Evolutionary conservation across 257 asterid species (phyloP), one percentile per base, ranked within the genome.

Genomic region (Solanum piurae): DNA sequence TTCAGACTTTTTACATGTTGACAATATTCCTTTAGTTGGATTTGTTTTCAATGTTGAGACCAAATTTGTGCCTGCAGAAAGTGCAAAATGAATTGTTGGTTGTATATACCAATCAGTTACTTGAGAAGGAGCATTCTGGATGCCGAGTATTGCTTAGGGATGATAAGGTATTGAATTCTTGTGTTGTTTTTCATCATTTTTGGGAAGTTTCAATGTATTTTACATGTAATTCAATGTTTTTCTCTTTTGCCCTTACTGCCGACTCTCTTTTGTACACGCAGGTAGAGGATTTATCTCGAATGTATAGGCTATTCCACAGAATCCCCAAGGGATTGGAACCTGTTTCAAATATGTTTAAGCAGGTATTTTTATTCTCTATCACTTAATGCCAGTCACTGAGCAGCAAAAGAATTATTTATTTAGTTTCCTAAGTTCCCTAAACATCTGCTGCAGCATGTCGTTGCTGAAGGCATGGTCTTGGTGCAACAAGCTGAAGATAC

Each of bases 121-220:
- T 94, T 64, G 94, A 92, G 84, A 93, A 94, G 90, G 94, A 94
- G 89, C 90, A 93, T 80, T 92, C 96, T 82, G 96, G 98, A 76
- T 90, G 93, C 69, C 91, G 89, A 86, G 92, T 87, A 27, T 87
- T 94, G 89, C 94, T 94, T 38, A 89, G 89, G 84, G 91, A 93
- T 86, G 94, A 92, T 82, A 94, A 92, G 95, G 96, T 92, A 89
- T 42, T 60, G 34, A 79, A 76, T 14, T 42, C 55, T 75, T 71
- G 33, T 34, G 9, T 68, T 29, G 66, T 12, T 80, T 49, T 46
- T 46, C 85, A 80, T 38, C n/a, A n/a, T 80, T 80, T 46, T 49
- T 3, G 13, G 69, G 85, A 44, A 46, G 38, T 46, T 80, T 29
- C 44, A 9, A 46, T 79, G 27, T 46, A 80, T 49, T 49, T 80